Base-by-base conservation (phyloP, 2,329 filamentous ascomycete genomes). In the Fusarium chuoi region DNA sequence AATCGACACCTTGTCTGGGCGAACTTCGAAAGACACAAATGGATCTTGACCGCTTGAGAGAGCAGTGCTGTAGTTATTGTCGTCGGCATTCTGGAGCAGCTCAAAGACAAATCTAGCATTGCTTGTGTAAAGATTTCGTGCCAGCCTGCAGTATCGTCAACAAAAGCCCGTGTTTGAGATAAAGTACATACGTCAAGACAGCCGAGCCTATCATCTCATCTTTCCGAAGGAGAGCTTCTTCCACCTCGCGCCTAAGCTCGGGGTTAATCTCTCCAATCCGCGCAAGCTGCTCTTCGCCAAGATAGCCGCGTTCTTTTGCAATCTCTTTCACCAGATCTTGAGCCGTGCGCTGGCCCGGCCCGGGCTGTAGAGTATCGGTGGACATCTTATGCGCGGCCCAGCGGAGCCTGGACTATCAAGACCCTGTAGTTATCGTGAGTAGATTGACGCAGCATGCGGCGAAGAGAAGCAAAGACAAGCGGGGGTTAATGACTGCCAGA, bases 81-180 rank as follows among this genome's bases (percentile, higher is more conserved):
- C 87, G 49, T 89, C 87, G 9, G 86, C 86, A 73, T 89, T 89
- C 68, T 89, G 87, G 0, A 89, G 81, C 2, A 89, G 75, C 74
- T 89, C 87, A 39, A 87, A 85, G 2, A 89, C 77, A 70, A 89
- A 89, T 38, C 85, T 82, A 1, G 85, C 81, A 11, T 83, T 80
- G 54, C 80, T 85, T 1, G 81, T 78, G 67, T 87, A 86, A 1
- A 87, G 74, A 38, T 86, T 83, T 42, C 79, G 81, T 3, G 83
- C 82, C n/a, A 86, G 68, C 18, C 85, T 86, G 30, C 9, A 35
- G 6, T 6, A 18, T 26, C 1, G 30, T 52, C n/a, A 52, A 36
- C 6, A 24, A 18, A 22, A 30, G n/a, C 35, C 6, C 1, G 13
- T 22, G 18, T 11, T 30, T 45, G 15, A 26, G 30, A 35, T 30